Base-by-base conservation (phyloP, 768 basidiomycete species). In the Baorangia bicolor region DNA sequence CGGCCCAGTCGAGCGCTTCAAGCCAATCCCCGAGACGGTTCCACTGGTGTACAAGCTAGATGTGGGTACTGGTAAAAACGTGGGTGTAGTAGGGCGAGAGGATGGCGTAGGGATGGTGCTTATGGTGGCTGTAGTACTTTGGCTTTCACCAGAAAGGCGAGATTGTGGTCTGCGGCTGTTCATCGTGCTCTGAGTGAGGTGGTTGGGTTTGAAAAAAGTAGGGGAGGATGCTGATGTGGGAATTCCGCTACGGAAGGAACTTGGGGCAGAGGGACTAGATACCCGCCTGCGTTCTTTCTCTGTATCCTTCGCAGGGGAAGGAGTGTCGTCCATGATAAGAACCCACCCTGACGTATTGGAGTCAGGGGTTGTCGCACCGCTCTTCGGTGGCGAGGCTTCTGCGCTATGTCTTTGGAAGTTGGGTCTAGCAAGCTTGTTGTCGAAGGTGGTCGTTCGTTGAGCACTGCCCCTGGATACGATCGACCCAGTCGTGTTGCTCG, bases 291-390 rank as follows among this genome's bases (percentile, higher is more conserved):
- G 75, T 64, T 84, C 83, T 56, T 80, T 78, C 51, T 79, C 79
- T 57, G 75, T 73, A 43, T 80, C 76, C 68, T 83, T 87, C 30
- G 75, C 76, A 21, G 87, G 88, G 16, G 85, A 85, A 23, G 90
- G 87, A 2, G 87, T 86, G 65, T 92, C 91, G 60, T 92, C 91
- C 90, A 92, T 91, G 47, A 93, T 90, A 35, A 93, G 81, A 39
- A 93, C 90, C 90, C 90, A 93, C 51, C 90, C 90, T 35, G 89
- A 83, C 12, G 85, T 74, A 63, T 90, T 88, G 21, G 79, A 81
- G 31, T 70, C 74, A 41, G 79, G 75, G 38, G 77, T 81, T 51
- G 66, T 72, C 16, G 61, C 59, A 33, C 66, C 68, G 27, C 69
- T 64, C 62, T 77, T 81, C 55, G 69, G 74, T 8, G 73, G 69